Conservation (phyloP, 73 alveolate genomes). For the Paramecium bursaria region DNA sequence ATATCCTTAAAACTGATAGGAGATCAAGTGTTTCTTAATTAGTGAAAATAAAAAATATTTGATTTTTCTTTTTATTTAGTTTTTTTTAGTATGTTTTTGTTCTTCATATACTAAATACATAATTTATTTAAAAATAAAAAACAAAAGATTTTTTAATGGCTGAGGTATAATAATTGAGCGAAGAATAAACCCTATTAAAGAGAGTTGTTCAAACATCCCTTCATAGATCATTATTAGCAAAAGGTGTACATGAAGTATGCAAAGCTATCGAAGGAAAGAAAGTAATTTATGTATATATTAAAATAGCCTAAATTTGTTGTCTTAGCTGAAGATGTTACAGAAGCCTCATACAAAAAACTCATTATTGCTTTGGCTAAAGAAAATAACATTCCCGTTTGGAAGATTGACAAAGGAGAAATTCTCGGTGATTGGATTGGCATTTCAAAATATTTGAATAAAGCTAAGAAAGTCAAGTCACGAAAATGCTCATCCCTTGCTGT, state of each 20-base stretch:
- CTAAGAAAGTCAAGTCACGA: slow-evolving; percentile 57
- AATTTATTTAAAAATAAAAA: slow-evolving; percentile 37
- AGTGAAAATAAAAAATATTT: not conserved
- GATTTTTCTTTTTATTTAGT: not conserved
- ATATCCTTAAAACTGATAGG: not conserved
- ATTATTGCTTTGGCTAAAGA: slow-evolving; percentile 59
- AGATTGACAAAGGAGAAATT: slow-evolving; percentile 42
- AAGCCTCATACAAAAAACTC: slow-evolving; percentile 24
- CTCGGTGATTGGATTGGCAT: slow-evolving; percentile 61
- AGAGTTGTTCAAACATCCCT: slow-evolving; percentile 58
- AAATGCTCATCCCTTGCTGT: slow-evolving; percentile 58
- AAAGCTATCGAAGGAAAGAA: slow-evolving; percentile 54
- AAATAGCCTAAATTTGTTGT: slow-evolving; percentile 53
- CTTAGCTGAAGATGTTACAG: slow-evolving; percentile 51
- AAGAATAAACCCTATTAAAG: slow-evolving; percentile 23
- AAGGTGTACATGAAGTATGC: slow-evolving; percentile 64
- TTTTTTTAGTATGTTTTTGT: not conserved
- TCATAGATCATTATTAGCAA: slow-evolving; percentile 55
- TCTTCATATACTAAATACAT: too few species aligned
- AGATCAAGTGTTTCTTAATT: slow-evolving; percentile 26
- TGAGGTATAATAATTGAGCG: slow-evolving; percentile 42
- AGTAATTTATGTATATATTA: slow-evolving; percentile 9
- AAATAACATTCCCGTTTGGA: slow-evolving; percentile 53
- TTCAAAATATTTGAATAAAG: slow-evolving; percentile 42
- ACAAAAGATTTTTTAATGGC: slow-evolving; percentile 23